Evolutionary conservation across 2,329 filamentous ascomycete genomes (phyloP).

Genomic region (Epichloe bromicola): DNA sequence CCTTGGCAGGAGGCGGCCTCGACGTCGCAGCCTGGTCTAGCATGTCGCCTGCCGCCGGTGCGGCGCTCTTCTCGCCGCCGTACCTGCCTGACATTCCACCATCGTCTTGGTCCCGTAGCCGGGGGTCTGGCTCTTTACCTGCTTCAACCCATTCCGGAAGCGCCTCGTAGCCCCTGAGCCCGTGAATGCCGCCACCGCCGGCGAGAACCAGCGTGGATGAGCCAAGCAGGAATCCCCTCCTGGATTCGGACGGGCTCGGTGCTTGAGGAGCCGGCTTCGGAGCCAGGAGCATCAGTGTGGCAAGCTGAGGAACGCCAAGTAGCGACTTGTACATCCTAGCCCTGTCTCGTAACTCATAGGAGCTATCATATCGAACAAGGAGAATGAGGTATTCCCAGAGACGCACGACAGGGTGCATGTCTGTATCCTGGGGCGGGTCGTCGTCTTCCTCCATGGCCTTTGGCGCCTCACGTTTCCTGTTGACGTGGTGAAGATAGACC

Average conservation of each 20-base stretch:
- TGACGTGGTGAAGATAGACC: constrained; percentile 82
- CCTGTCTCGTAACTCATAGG: constrained; percentile 87
- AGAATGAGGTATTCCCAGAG: constrained; percentile 79
- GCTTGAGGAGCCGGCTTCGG: constrained; percentile 89
- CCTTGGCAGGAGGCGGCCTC: constrained; percentile 25
- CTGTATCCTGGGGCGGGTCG: constrained; percentile 17
- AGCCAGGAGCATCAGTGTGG: constrained; percentile 78
- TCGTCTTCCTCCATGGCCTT: constrained; percentile 22
- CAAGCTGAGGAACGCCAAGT: constrained; percentile 71
- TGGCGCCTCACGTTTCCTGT: constrained; percentile 39
- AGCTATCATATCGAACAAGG: constrained; percentile 82
- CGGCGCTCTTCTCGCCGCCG: constrained; percentile 19
- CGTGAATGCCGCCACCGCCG: constrained; percentile 58
- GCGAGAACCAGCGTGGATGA: constrained; percentile 78
- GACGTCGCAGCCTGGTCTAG: constrained; percentile 43
- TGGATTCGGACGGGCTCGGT: constrained; percentile 74
- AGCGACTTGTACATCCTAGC: constrained; percentile 79
- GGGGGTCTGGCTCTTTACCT: constrained; percentile 68
- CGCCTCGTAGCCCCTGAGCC: constrained; percentile 63
- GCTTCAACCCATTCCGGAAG: constrained; percentile 76
- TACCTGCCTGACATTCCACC: constrained; percentile 17
- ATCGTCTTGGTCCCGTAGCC: constrained; percentile 49
- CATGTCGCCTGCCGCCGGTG: constrained; percentile 46
- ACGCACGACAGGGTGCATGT: constrained; percentile 53
- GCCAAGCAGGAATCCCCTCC: constrained; percentile 66